Percentiles rank a stretch among this genome's conserved stretches.
Evolutionary conservation across 371 early-diverging fungal species (phyloP).

Genomic region (Amoeboradix gromovi): DNA sequence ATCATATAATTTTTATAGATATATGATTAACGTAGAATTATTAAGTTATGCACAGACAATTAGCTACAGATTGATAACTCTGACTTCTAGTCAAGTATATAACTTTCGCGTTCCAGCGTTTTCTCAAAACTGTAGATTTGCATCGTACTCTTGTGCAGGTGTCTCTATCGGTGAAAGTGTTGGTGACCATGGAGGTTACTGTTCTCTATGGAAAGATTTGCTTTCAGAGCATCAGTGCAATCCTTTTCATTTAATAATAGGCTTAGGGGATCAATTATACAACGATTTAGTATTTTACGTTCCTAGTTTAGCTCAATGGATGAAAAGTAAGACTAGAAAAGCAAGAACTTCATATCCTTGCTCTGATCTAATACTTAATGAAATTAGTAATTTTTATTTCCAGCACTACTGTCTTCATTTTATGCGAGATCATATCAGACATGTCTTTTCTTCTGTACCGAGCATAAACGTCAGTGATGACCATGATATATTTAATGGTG

Average conservation of each 20-base stretch:
- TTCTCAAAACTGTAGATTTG: conserved; percentile 18
- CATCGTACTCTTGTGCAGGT: conserved; percentile 37
- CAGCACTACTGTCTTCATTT: conserved; percentile 37
- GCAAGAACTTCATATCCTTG: conserved; percentile 15
- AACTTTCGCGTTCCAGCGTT: conserved; percentile 13
- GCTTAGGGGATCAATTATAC: conserved; percentile 62
- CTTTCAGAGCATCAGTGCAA: conserved; percentile 26
- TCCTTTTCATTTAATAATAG: conserved; percentile 46
- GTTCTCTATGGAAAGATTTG: conserved; percentile 38
- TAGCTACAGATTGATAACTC: background rate
- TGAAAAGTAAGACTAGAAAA: conserved; percentile 19
- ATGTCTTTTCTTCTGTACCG: conserved; percentile 35
- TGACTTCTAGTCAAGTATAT: background rate
- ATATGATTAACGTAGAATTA: background rate
- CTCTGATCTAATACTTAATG: conserved; percentile 19
- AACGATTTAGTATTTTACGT: conserved; percentile 20
- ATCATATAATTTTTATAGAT: background rate
- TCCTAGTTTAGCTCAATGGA: conserved; percentile 25
- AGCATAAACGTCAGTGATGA: conserved; percentile 44
- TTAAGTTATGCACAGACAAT: background rate
- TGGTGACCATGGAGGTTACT: background rate
- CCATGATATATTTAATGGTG: conserved; percentile 20
- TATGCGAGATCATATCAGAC: conserved; percentile 24
- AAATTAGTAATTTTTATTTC: conserved; percentile 36
- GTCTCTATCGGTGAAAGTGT: conserved; percentile 21